Conservation (phyloP, 371 early-diverging fungal genomes). For the Rhizomucor miehei region DNA sequence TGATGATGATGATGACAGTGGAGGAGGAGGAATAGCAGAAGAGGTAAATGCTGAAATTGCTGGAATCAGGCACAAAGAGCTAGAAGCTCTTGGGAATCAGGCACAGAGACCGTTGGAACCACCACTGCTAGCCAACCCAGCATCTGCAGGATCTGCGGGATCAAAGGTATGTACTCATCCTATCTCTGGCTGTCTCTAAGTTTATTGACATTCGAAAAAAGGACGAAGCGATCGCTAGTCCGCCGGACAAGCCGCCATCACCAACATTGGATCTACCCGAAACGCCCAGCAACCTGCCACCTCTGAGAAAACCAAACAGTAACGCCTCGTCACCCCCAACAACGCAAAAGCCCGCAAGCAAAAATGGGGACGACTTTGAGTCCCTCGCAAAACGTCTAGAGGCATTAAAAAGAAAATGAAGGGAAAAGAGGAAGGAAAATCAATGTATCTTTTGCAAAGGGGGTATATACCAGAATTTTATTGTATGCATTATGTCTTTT, state of each 20-base stretch:
- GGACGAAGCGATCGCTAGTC: background rate
- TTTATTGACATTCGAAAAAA: background rate
- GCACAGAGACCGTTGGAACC: constrained; percentile 12
- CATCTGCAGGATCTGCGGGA: background rate
- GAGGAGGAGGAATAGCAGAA: constrained; percentile 18
- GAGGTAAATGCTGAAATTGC: background rate
- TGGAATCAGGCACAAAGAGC: background rate
- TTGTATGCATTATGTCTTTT: no score
- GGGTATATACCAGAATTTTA: no score
- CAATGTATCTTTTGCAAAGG: no score
- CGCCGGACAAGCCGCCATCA: constrained; percentile 4
- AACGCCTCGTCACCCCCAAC: constrained; percentile 10
- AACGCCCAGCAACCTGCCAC: constrained; percentile 29
- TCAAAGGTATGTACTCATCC: no score
- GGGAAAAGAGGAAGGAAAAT: no score
- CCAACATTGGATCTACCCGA: constrained; percentile 31
- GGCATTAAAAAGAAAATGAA: constrained; percentile 59
- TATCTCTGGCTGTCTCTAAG: background rate
- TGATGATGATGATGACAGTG: constrained; percentile 19
- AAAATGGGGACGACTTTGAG: constrained; percentile 62
- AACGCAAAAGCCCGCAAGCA: constrained; percentile 7
- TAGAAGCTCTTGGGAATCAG: background rate
- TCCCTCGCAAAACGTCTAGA: constrained; percentile 70
- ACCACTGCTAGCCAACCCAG: constrained; percentile 9
- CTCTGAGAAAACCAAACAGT: constrained; percentile 22